Evolutionary conservation across 164 flowering plant species (phyloP).

Genomic region (Buxus sempervirens): DNA sequence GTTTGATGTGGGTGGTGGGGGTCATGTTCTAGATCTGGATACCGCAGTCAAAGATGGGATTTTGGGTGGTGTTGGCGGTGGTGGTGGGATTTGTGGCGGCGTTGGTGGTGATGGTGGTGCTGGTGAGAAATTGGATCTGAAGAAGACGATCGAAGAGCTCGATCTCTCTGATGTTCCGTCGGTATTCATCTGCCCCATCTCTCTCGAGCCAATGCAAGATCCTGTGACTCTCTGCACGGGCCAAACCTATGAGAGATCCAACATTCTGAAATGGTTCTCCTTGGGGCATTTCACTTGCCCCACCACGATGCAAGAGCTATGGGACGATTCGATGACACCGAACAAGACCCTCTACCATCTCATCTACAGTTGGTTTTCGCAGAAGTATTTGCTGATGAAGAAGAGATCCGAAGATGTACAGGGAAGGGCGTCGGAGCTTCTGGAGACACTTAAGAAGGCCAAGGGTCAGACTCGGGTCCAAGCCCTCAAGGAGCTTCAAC

Average conservation of each 20-base stretch:
- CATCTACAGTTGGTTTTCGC: constrained; percentile 64
- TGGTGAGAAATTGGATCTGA: constrained; percentile 41
- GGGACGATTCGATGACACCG: constrained; percentile 59
- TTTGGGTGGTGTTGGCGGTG: constrained; percentile 35
- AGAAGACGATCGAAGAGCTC: constrained; percentile 50
- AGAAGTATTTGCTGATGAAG: constrained; percentile 64
- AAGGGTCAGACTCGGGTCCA: constrained; percentile 83
- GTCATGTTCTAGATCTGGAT: constrained; percentile 48
- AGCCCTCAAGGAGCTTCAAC: constrained; percentile 66
- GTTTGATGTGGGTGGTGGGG: constrained; percentile 40
- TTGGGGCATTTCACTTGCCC: constrained; percentile 68
- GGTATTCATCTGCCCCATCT: constrained; percentile 79
- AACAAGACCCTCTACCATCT: constrained; percentile 53
- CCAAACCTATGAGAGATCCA: constrained; percentile 69
- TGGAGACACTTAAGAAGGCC: constrained; percentile 65
- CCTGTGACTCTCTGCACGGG: constrained; percentile 79
- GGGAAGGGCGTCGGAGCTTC: constrained; percentile 65
- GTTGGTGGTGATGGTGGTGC: constrained; percentile 12
- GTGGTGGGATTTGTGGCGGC: constrained; percentile 6
- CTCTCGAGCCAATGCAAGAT: constrained; percentile 77
- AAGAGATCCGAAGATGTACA: constrained; percentile 81
- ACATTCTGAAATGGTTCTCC: constrained; percentile 72
- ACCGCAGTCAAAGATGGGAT: constrained; percentile 52
- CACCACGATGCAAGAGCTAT: constrained; percentile 63
- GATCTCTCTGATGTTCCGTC: constrained; percentile 51